Conservation (phyloP, 495 filamentous ascomycete species). For the Penicillium crystallinum region DNA sequence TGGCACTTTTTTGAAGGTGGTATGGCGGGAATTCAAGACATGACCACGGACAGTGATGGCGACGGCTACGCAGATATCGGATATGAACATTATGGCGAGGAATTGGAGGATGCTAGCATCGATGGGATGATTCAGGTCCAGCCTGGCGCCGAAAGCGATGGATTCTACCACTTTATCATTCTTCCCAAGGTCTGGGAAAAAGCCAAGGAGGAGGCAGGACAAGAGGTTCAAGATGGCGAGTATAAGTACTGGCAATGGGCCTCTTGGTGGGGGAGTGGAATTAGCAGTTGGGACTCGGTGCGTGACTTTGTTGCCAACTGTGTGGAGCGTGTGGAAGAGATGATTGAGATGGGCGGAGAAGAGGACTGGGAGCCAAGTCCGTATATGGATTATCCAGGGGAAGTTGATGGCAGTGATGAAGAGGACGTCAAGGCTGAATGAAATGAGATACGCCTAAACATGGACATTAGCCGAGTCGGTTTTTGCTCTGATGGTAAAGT, state of each 20-base stretch:
- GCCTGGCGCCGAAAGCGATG: not conserved
- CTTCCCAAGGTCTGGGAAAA: not conserved
- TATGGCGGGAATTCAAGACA: not conserved
- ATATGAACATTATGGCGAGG: not conserved
- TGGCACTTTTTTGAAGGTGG: not conserved
- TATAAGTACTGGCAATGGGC: constrained; percentile 1
- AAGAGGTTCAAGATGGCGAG: not conserved
- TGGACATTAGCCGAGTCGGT: no score
- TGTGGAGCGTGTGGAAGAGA: not conserved
- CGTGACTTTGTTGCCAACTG: not conserved
- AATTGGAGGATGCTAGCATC: not conserved
- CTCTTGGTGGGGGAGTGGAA: not conserved
- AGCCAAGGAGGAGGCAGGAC: not conserved
- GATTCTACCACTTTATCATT: not conserved
- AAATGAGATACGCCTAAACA: not conserved
- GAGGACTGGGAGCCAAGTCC: not conserved
- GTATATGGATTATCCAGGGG: not conserved
- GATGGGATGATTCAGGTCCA: not conserved
- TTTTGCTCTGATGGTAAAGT: no score
- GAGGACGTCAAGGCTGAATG: not conserved
- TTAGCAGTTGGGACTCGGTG: not conserved
- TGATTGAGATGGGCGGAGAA: not conserved
- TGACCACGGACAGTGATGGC: not conserved
- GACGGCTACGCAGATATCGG: not conserved
- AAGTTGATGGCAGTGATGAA: constrained; percentile 17